Evolutionary conservation across 139 green algal species (phyloP).

Genomic region (Ostreobium quekettii): DNA sequence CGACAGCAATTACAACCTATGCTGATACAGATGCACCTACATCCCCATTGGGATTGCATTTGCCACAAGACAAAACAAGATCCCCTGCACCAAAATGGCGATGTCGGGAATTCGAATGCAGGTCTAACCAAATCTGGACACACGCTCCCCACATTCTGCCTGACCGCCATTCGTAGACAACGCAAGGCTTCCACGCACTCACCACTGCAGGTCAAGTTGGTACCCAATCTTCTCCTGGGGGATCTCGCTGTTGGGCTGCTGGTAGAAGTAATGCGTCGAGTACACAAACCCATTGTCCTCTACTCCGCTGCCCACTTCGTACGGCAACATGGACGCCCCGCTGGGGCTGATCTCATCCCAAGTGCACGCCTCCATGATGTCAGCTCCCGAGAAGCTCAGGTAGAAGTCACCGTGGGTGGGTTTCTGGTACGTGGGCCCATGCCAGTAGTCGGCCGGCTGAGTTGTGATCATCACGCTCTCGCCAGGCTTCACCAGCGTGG

Average conservation of each 20-base stretch:
- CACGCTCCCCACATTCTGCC: too few species aligned
- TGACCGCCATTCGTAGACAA: too few species aligned
- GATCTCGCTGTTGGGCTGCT: constrained; percentile 14
- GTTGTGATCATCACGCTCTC: constrained; percentile 15
- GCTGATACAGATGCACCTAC: too few species aligned
- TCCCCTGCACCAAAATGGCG: too few species aligned
- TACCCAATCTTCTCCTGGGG: background rate
- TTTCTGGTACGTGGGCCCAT: background rate
- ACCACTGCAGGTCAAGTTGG: constrained; percentile 10
- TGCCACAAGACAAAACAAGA: too few species aligned
- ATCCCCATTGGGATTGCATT: too few species aligned
- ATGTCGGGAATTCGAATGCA: too few species aligned
- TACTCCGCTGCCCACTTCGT: constrained; percentile 12
- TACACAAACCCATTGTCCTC: constrained; percentile 18
- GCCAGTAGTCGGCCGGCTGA: constrained; percentile 7
- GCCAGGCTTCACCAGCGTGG: constrained; percentile 5
- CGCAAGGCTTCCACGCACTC: background rate
- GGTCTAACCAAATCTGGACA: too few species aligned
- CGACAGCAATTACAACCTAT: too few species aligned
- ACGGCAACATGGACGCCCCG: constrained; percentile 6
- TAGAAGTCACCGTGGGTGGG: constrained; percentile 15
- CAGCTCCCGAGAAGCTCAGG: constrained; percentile 11
- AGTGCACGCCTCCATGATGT: constrained; percentile 20
- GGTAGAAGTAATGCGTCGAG: constrained; percentile 20
- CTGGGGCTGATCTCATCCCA: constrained; percentile 20